Evolutionary conservation across 2,329 filamentous ascomycete species (phyloP).

Genomic region (Bisporella sp.): DNA sequence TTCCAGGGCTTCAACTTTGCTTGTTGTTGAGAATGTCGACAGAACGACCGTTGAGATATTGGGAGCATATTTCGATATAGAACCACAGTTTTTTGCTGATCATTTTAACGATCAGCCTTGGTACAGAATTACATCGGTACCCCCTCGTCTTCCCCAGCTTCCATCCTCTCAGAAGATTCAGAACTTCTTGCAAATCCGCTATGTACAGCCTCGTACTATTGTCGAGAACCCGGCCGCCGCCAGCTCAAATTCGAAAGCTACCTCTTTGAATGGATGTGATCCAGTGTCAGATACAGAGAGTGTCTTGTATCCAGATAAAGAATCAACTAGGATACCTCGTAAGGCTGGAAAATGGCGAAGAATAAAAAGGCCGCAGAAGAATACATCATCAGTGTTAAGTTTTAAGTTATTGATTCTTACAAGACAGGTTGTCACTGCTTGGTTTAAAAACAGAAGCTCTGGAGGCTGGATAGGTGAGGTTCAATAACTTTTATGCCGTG

Average conservation of each 20-base stretch:
- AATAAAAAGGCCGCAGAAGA: background rate
- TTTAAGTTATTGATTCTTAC: background rate
- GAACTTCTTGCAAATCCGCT: constrained; percentile 3
- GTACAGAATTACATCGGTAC: constrained; percentile 2
- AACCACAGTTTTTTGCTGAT: constrained; percentile 7
- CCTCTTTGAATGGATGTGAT: background rate
- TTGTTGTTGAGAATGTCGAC: constrained; percentile 1
- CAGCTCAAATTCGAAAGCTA: background rate
- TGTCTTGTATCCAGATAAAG: constrained; percentile 1
- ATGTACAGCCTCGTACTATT: background rate
- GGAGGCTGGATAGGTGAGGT: constrained; percentile 4
- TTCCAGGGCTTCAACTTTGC: constrained; percentile 7
- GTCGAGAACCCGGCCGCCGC: background rate
- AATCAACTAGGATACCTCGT: constrained; percentile 2
- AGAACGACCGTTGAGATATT: background rate
- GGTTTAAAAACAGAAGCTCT: background rate
- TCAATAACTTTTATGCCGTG: background rate
- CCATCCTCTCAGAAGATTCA: constrained; percentile 5
- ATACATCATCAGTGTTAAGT: background rate
- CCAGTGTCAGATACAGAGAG: background rate
- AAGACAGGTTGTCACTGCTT: constrained; percentile 3
- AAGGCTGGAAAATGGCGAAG: constrained; percentile 5
- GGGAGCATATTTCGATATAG: constrained; percentile 2
- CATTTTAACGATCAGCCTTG: constrained; percentile 7
- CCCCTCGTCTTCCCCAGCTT: background rate